A percentile compares a stretch with the other conserved stretches of the same genome.
phyloP scores from a whole-genome alignment of 176 grass and related monocot species.

The Bolboschoenus planiculmis region DNA sequence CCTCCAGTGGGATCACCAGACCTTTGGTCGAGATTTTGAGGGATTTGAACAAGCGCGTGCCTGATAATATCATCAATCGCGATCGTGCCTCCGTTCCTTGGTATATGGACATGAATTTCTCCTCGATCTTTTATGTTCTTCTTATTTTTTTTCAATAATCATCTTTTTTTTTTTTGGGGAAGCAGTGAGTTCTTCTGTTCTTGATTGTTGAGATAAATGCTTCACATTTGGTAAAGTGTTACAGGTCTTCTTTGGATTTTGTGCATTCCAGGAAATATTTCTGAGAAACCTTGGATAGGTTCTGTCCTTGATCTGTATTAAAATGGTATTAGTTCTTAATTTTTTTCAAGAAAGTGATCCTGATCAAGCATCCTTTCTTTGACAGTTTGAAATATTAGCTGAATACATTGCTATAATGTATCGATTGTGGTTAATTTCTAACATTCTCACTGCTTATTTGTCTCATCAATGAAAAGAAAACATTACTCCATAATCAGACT shows the following conservation, averaged over 20 bases:
- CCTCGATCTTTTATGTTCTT: neutral
- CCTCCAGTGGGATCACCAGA: constrained; percentile 51
- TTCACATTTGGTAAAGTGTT: neutral
- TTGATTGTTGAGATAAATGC: neutral
- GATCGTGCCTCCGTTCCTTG: constrained; percentile 61
- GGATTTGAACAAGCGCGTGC: constrained; percentile 97
- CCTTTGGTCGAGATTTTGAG: constrained; percentile 94
- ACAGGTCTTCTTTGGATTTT: neutral
- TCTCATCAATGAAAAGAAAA: neutral
- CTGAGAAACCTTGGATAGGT: neutral
- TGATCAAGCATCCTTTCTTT: neutral
- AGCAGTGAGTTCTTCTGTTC: neutral
- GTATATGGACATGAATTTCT: too few relatives aligned
- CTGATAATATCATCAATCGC: constrained; percentile 86
- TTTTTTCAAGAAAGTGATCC: neutral
- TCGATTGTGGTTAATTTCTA: neutral
- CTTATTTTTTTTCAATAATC: neutral
- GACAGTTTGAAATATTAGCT: neutral
- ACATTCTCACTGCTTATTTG: neutral
- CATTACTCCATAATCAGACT: neutral
- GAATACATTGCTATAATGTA: neutral
- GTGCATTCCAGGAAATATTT: neutral
- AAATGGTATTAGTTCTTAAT: neutral
- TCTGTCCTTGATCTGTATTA: neutral
- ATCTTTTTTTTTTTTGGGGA: neutral